Evolutionary conservation across 2,329 filamentous ascomycete species (phyloP), one percentile per base, ranked within the genome.

Genomic region (Leptosphaerulina australis): DNA sequence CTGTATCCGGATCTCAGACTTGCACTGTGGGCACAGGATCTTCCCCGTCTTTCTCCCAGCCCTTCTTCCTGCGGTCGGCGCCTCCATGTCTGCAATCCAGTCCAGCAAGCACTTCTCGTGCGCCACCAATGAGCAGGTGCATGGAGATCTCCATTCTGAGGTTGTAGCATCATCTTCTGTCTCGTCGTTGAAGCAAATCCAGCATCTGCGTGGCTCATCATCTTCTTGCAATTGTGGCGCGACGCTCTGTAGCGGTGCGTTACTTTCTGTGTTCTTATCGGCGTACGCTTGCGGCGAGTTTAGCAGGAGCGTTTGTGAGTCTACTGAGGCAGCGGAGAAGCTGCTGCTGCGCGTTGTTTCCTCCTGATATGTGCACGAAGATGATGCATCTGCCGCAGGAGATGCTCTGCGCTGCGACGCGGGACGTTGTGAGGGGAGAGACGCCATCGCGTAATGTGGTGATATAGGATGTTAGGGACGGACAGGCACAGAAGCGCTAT

Each of bases 51-150:
- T 69, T 18, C 66, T 65, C 15, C 70, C 79, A 70, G 68, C 82
- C 59, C 76, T 72, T 58, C 77, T 75, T 53, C 77, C 67, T 14
- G 81, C 74, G 28, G 76, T 80, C 1, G 83, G 82, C 17, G 82
- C 78, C 74, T 97, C 91, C 67, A 91, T 84, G 68, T 96, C 91
- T n/a, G 90, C 88, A 14, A 97, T 88, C 92, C 92, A 99, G 64
- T 91, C 88, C 29, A 97, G 80, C 59, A 97, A 81, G 70, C 92
- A 96, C 53, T 85, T 83, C 71, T 97, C 91, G 70, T 99, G 94
- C 1, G 92, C 94, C 47, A 90, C 89, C 29, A 99, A 80, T 10
- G 90, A 91, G 74, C 94, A 99, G 0, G 88, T 88, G 70, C 94
- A 99, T 1, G 94, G 92, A 45, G 88, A 89, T 34, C 90, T 86